These are phyloP conservation scores for Colletotrichum lindemuthianum DNA, from an alignment of 2,329 filamentous ascomycete species.

Conservation along the genomic window DNA sequence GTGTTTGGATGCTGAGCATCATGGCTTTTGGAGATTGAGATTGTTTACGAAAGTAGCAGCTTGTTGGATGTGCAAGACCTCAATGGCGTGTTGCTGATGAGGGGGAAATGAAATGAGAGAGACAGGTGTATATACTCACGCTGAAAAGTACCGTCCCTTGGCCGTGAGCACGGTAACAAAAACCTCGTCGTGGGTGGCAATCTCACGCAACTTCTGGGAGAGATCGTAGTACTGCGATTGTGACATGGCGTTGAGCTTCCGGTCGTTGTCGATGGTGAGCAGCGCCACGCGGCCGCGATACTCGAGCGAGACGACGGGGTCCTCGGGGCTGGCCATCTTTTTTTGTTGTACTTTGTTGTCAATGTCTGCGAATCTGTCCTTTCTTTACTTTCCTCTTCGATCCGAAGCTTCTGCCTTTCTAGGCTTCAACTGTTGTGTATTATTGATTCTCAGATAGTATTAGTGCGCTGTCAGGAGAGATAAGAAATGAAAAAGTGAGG, in stretches of 20 bases:
- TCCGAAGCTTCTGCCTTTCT: background rate
- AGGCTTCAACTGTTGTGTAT: too few species aligned
- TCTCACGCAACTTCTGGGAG: conserved; percentile 76
- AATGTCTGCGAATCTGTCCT: background rate
- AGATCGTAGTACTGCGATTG: conserved; percentile 81
- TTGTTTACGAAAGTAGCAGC: background rate
- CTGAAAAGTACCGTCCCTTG: conserved; percentile 87
- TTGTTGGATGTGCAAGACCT: too few species aligned
- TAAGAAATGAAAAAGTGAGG: too few species aligned
- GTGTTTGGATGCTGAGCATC: background rate
- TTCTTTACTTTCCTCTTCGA: background rate
- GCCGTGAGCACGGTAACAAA: conserved; percentile 86
- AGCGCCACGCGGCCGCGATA: conserved; percentile 65
- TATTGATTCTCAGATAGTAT: too few species aligned
- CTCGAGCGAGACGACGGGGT: conserved; percentile 48
- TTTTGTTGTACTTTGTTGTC: background rate
- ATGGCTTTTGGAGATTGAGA: background rate
- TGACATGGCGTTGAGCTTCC: conserved; percentile 87
- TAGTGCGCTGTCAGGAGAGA: too few species aligned
- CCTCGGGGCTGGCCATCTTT: conserved; percentile 26
- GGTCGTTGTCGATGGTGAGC: conserved; percentile 85
- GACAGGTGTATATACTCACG: conserved; percentile 63
- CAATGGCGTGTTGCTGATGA: background rate
- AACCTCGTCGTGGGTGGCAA: conserved; percentile 82
- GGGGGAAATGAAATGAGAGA: background rate